Evolutionary conservation across 805 yeast species (phyloP).

Genomic region (Pichia pseudocactophila): DNA sequence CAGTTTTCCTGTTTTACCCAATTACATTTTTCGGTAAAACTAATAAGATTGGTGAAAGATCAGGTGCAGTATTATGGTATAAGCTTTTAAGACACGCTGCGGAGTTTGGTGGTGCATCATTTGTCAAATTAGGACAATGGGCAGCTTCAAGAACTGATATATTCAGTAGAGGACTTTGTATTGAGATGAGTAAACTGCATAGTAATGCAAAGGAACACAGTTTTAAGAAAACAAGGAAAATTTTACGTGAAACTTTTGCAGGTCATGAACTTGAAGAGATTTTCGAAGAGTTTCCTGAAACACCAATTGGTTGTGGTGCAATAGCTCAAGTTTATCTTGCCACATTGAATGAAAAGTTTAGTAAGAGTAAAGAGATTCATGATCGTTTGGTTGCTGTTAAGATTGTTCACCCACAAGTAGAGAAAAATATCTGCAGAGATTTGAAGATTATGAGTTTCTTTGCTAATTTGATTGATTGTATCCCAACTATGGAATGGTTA

Average conservation of each 20-base stretch:
- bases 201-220: constrained; percentile 76
- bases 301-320: constrained; percentile 94
- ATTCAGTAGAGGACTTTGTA: constrained; percentile 71
- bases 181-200: constrained; percentile 67
- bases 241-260: constrained; percentile 50
- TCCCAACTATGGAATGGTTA: constrained; percentile 98
- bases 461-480: constrained; percentile 55
- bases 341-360: constrained; percentile 41
- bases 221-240: constrained; percentile 46
- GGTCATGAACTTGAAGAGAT: constrained; percentile 53
- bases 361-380: constrained; percentile 24
- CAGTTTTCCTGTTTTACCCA: constrained; percentile 61
- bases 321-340: constrained; percentile 93
- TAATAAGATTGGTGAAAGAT: constrained; percentile 33
- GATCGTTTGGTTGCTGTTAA: constrained; percentile 75
- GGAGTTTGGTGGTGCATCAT: constrained; percentile 88
- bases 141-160: constrained; percentile 96
- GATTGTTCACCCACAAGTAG: constrained; percentile 85
- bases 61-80: constrained; percentile 71
- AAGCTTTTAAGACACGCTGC: constrained; percentile 51
- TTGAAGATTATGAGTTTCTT: constrained; percentile 74
- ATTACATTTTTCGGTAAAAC: constrained; percentile 45
- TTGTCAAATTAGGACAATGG: constrained; percentile 94
- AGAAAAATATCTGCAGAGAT: constrained; percentile 65
- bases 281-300: constrained; percentile 66